phyloP scores from a whole-genome alignment of 2,329 filamentous ascomycete species.

The Westerdykella aurantiaca region DNA sequence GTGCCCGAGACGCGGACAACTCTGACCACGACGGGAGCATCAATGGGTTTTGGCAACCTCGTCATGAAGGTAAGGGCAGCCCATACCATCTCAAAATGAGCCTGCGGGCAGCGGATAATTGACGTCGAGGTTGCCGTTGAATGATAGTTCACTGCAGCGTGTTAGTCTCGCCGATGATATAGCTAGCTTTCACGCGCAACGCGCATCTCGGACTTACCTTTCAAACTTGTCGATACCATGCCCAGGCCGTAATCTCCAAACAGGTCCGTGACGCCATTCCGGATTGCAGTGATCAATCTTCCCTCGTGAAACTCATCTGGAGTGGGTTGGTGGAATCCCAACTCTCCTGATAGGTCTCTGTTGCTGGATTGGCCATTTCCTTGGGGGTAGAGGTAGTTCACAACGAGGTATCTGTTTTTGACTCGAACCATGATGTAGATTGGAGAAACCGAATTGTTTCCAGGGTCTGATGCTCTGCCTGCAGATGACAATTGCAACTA shows the following conservation, averaged over 20 bases:
- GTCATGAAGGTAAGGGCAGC: constrained; percentile 78
- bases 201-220: constrained; percentile 46
- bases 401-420: constrained; percentile 92
- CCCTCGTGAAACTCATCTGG: constrained; percentile 63
- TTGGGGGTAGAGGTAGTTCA: constrained; percentile 84
- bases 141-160: constrained; percentile 73
- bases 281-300: constrained; percentile 61
- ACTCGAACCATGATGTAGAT: constrained; percentile 72
- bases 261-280: constrained; percentile 29
- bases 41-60: constrained; percentile 55
- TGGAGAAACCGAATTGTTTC: neutral
- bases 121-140: constrained; percentile 90
- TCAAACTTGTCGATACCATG: constrained; percentile 61
- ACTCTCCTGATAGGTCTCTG: constrained; percentile 49
- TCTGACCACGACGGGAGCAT: constrained; percentile 67
- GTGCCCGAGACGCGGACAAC: constrained; percentile 88
- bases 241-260: constrained; percentile 81
- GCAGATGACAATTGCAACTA: no score
- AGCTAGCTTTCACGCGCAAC: neutral
- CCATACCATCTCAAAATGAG: constrained; percentile 85
- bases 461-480: no score
- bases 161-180: neutral
- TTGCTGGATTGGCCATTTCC: constrained; percentile 34
- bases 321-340: constrained; percentile 75
- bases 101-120: constrained; percentile 77